Evolutionary conservation across 2,329 filamentous ascomycete species (phyloP).

Genomic region (Botrytis cinerea): DNA sequence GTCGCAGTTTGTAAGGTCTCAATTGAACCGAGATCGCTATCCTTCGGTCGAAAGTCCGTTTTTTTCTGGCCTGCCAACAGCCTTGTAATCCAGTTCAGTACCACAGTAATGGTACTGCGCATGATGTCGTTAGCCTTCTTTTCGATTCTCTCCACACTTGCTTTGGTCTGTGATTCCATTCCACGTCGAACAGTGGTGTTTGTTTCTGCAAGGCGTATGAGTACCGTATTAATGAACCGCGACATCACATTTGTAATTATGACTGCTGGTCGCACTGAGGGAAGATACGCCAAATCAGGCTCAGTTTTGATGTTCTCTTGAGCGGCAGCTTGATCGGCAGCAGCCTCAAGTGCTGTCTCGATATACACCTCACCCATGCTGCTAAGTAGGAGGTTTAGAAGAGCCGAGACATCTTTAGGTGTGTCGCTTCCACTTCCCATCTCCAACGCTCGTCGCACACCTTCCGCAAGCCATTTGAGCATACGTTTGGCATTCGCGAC

Average conservation of each 20-base stretch:
- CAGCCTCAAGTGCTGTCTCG: constrained; percentile 67
- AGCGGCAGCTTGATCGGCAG: constrained; percentile 69
- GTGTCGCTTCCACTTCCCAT: constrained; percentile 86
- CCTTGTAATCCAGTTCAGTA: constrained; percentile 62
- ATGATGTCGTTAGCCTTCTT: constrained; percentile 69
- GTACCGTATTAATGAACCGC: constrained; percentile 84
- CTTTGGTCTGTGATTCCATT: constrained; percentile 65
- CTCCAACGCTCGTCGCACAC: constrained; percentile 86
- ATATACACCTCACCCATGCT: constrained; percentile 85
- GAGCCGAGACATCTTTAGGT: constrained; percentile 86
- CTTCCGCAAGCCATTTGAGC: constrained; percentile 96
- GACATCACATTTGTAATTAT: constrained; percentile 92
- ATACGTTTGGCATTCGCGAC: constrained; percentile 93
- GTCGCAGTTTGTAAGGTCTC: constrained; percentile 85
- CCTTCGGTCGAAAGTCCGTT: constrained; percentile 68
- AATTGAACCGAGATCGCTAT: constrained; percentile 62
- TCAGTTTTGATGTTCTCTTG: constrained; percentile 81
- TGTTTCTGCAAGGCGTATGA: constrained; percentile 83
- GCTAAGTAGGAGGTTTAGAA: constrained; percentile 79
- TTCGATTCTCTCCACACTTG: constrained; percentile 63
- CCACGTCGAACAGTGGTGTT: constrained; percentile 82
- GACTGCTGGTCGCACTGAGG: constrained; percentile 76
- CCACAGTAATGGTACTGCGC: constrained; percentile 66
- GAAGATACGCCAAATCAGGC: constrained; percentile 83
- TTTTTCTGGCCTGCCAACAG: constrained; percentile 69